Base-by-base conservation (phyloP, 2,329 filamentous ascomycete species). In the Exophiala aquamarina region DNA sequence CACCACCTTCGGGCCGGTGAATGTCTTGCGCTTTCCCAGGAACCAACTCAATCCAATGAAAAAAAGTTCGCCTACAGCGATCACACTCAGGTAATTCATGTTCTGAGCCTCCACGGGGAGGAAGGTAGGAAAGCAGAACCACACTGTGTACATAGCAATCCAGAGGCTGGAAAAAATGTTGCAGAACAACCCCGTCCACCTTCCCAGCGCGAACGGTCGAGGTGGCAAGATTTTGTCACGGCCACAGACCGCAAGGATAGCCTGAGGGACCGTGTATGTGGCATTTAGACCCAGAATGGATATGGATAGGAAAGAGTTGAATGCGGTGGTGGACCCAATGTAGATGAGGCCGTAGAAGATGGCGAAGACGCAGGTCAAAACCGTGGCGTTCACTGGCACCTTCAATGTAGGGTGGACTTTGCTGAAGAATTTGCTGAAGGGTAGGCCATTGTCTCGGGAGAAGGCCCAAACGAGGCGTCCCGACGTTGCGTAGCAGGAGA, bases 1-100 rank as follows among this genome's bases (percentile, higher is more conserved):
- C 75, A 95, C n/a, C 89, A 95, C 66, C 86, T 91, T 60, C 94
- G 90, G 89, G 78, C 87, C 57, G 87, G 93, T 20, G 90, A 95
- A 50, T 7, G 41, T 50, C 28, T 41, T 46, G 41, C 47, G 41
- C 21, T 45, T 45, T 3, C 28, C 36, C 11, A 37, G 35, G 19
- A 41, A 46, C 42, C 41, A 50, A 32, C 42, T 45, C 18, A 41
- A 29, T 10, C 29, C 38, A 18, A 50, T 50, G 37, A 59, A 44
- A 8, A 59, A 31, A 8, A 54, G 36, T 21, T 49, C 46, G 9
- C 31, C 54, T 10, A 43, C 56, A 28, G 66, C 65, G 6, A 68
- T 62, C 2, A 65, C 64, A 1, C 61, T 59, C 0, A 63, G 55
- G 43, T 66, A 69, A 34, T 70, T 70, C 66, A 69, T 69, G 33